These are phyloP conservation scores for Salix suchowensis DNA, from an alignment of 345 rosid genomes.

Conservation along the genomic window DNA sequence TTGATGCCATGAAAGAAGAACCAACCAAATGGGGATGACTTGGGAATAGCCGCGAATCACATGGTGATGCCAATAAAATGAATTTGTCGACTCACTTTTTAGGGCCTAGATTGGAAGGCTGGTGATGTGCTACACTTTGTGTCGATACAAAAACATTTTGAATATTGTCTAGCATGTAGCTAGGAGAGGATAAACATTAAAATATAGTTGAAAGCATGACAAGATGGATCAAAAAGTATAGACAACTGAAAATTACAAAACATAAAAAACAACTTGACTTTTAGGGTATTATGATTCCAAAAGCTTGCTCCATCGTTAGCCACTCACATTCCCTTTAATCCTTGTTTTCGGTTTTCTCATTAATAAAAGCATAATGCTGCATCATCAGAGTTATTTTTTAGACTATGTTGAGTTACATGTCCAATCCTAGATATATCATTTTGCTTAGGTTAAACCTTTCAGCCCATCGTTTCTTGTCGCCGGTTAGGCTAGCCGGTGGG, in stretches of 20 bases:
- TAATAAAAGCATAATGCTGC: not conserved
- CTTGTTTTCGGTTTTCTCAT: conserved; percentile 4
- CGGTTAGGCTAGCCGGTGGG: conserved; percentile 32
- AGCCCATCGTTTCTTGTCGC: conserved; percentile 61
- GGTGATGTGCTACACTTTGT: conserved; percentile 26
- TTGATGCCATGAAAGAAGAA: conserved; percentile 7
- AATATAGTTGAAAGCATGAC: conserved; percentile 24
- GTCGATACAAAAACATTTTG: conserved; percentile 30
- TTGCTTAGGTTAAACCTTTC: conserved; percentile 44
- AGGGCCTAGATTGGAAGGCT: conserved; percentile 32
- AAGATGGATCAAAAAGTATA: conserved; percentile 31
- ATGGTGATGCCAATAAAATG: conserved; percentile 38
- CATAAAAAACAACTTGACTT: conserved; percentile 2
- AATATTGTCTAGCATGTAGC: conserved; percentile 35
- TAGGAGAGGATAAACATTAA: conserved; percentile 33
- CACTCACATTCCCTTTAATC: conserved; percentile 16
- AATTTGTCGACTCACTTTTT: conserved; percentile 58
- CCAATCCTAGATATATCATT: conserved; percentile 25
- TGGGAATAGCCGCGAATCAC: conserved; percentile 38
- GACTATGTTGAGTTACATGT: conserved; percentile 28
- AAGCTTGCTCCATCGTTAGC: conserved; percentile 17
- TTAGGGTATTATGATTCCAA: conserved; percentile 10
- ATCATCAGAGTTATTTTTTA: conserved; percentile 9
- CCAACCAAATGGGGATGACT: conserved; percentile 25
- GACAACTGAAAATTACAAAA: not conserved